phyloP scores from a whole-genome alignment of 768 basidiomycete genomes.

The Tylopilus sp. region DNA sequence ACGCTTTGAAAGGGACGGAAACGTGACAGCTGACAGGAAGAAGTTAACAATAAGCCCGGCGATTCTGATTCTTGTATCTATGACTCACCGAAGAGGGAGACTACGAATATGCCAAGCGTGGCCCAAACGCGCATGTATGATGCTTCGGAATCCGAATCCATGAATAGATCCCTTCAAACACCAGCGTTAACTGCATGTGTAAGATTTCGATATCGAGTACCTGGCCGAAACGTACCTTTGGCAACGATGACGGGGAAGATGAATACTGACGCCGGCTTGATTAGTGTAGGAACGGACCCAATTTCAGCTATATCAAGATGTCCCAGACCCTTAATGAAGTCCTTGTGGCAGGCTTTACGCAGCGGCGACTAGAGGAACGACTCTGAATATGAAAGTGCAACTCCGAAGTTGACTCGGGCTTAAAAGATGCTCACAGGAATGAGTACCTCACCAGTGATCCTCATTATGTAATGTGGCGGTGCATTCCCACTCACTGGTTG shows the following conservation, averaged over 20 bases:
- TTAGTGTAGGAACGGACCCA: not conserved
- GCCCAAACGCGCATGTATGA: conserved; percentile 9
- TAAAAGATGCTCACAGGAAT: not conserved
- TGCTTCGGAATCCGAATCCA: not conserved
- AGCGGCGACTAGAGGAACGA: not conserved
- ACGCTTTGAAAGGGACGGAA: conserved; percentile 62
- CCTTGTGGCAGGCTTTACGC: not conserved
- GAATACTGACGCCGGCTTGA: not conserved
- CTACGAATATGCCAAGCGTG: conserved; percentile 36
- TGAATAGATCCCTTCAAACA: not conserved
- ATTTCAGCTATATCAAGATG: not conserved
- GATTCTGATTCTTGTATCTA: not conserved
- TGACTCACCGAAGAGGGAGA: conserved; percentile 62
- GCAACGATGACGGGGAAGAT: not conserved
- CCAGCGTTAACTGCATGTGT: not conserved
- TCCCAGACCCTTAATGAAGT: not conserved
- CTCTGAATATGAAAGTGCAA: not conserved
- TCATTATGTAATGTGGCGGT: conserved; percentile 6
- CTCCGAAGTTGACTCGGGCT: not conserved
- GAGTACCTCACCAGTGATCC: conserved; percentile 19
- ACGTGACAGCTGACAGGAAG: conserved; percentile 54
- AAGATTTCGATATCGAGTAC: not conserved
- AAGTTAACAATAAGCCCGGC: not conserved
- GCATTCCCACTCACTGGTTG: too few species aligned
- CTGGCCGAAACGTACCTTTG: not conserved